phyloP scores from a whole-genome alignment of 2,329 filamentous ascomycete genomes.

The Fusarium veterinarium region DNA sequence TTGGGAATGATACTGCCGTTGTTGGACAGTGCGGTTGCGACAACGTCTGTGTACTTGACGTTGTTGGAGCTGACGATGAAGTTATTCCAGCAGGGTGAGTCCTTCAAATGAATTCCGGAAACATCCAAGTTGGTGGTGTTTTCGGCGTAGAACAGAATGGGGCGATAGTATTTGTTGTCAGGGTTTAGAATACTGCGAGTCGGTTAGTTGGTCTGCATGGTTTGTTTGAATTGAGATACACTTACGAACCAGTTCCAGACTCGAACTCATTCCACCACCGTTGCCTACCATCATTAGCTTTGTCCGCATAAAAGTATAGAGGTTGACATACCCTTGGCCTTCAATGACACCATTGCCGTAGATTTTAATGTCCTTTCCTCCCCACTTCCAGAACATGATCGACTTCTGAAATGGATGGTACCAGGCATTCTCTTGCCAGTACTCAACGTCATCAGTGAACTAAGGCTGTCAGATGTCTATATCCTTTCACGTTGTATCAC shows the following conservation, averaged over 20 bases:
- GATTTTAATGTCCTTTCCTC: conserved; percentile 70
- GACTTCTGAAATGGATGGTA: conserved; percentile 59
- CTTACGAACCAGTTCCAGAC: conserved; percentile 30
- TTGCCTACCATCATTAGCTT: conserved; percentile 10
- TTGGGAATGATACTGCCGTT: conserved; percentile 60
- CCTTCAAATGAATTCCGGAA: conserved; percentile 68
- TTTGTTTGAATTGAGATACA: neutral
- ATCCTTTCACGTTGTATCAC: too few relatives aligned
- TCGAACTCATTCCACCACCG: conserved; percentile 39
- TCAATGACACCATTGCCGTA: conserved; percentile 67
- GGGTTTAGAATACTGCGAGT: conserved; percentile 57
- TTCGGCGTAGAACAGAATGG: conserved; percentile 70
- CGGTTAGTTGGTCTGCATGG: neutral
- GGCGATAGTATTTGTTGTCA: conserved; percentile 66
- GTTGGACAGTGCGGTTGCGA: conserved; percentile 64
- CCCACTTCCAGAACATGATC: conserved; percentile 73
- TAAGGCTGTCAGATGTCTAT: neutral
- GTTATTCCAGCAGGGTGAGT: conserved; percentile 73
- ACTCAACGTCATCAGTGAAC: conserved; percentile 58
- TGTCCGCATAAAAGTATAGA: too few relatives aligned
- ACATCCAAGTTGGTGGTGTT: conserved; percentile 69
- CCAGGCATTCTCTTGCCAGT: conserved; percentile 57
- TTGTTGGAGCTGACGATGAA: conserved; percentile 69
- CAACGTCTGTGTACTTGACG: conserved; percentile 64
- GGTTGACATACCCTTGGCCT: conserved; percentile 56